Evolutionary conservation across 441 rosid species (phyloP).

Genomic region (Populus hybrid): DNA sequence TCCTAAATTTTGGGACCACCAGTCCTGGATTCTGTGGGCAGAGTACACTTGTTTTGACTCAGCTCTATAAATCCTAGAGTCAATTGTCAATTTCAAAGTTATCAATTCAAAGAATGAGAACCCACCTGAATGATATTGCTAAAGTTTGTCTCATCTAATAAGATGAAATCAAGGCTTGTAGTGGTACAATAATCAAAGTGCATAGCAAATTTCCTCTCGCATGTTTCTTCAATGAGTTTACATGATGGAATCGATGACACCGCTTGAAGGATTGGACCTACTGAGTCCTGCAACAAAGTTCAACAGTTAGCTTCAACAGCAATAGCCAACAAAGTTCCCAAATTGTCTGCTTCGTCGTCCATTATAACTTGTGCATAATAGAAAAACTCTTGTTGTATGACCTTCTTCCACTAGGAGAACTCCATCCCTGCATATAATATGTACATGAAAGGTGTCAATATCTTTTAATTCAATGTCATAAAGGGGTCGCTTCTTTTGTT

Average conservation of each 20-base stretch:
- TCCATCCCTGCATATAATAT: slow-evolving; percentile 98
- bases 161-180: slow-evolving; percentile 71
- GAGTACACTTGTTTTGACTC: background rate
- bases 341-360: slow-evolving; percentile 93
- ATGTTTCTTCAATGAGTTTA: slow-evolving; percentile 84
- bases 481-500: slow-evolving; percentile 66
- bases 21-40: background rate
- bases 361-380: slow-evolving; percentile 92
- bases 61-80: slow-evolving; percentile 10
- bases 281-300: slow-evolving; percentile 98
- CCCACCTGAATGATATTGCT: slow-evolving; percentile 81
- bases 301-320: slow-evolving; percentile 65
- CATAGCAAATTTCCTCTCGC: slow-evolving; percentile 79
- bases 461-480: slow-evolving; percentile 45
- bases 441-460: slow-evolving; percentile 90
- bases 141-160: slow-evolving; percentile 71
- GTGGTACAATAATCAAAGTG: slow-evolving; percentile 96
- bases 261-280: slow-evolving; percentile 76
- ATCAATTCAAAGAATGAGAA: slow-evolving; percentile 17
- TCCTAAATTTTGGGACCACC: background rate
- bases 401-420: slow-evolving; percentile 88
- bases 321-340: slow-evolving; percentile 51
- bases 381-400: slow-evolving; percentile 77
- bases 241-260: slow-evolving; percentile 83
- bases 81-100: slow-evolving; percentile 1